Conservation (phyloP, 805 yeast genomes). For the Hanseniaspora taiwanica region DNA sequence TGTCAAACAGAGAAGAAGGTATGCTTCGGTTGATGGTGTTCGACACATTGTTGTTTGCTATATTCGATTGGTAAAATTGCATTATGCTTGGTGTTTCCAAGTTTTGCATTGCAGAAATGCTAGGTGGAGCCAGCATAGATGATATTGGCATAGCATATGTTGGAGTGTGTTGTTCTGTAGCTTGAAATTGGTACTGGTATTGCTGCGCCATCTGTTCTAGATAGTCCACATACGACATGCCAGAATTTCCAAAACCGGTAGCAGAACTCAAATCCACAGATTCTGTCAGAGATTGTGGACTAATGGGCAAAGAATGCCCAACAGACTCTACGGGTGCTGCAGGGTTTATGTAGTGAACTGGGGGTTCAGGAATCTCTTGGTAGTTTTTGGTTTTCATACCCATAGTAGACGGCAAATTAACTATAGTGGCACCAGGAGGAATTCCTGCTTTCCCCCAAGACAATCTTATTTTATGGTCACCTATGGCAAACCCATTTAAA, state of each 20-base stretch:
- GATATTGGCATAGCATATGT: neutral
- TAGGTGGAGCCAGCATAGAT: neutral
- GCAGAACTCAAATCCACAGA: neutral
- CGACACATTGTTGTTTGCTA: constrained; percentile 2
- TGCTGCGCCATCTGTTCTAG: neutral
- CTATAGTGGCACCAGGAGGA: constrained; percentile 11
- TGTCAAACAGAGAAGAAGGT: neutral
- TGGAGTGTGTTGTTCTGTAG: neutral
- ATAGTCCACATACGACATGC: neutral
- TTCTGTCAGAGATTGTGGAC: neutral
- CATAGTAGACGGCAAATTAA: neutral
- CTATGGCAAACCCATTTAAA: constrained; percentile 85
- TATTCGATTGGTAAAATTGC: neutral
- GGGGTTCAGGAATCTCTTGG: neutral
- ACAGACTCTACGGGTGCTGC: too few species aligned
- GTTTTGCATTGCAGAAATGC: neutral
- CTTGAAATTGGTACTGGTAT: neutral
- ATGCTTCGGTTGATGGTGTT: too few species aligned
- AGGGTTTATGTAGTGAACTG: neutral
- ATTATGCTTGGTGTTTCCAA: neutral
- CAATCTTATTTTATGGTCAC: constrained; percentile 67
- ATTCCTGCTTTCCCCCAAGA: constrained; percentile 70
- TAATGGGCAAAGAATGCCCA: neutral
- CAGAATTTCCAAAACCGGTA: neutral
- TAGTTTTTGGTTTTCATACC: neutral